phyloP scores from a whole-genome alignment of 75 land plant species.

The Picea sitchensis region DNA sequence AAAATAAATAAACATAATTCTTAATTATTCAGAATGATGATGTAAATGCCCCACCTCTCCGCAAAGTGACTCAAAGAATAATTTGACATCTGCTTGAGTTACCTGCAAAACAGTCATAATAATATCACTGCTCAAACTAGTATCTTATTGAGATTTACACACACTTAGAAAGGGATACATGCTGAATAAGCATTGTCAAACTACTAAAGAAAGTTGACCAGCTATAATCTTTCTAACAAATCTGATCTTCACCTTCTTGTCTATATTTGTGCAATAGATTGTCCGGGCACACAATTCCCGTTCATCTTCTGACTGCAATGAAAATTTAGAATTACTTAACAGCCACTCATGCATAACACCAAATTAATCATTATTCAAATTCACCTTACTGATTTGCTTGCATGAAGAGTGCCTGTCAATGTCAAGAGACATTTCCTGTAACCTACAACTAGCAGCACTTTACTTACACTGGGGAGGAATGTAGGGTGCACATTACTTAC shows the following conservation, averaged over 20 bases:
- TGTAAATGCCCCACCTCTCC: slow-evolving; percentile 64
- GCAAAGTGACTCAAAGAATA: slow-evolving; percentile 87
- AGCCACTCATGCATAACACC: background rate
- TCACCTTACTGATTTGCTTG: background rate
- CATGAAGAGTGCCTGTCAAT: too few species aligned
- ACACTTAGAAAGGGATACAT: too few species aligned
- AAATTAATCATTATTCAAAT: background rate
- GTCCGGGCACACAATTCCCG: slow-evolving; percentile 64
- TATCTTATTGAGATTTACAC: too few species aligned
- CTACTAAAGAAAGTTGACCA: too few species aligned
- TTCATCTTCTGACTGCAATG: slow-evolving; percentile 64
- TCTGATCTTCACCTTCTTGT: slow-evolving; percentile 46
- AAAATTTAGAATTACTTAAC: background rate
- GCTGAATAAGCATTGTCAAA: too few species aligned
- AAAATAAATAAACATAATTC: too few species aligned
- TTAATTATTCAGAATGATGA: too few species aligned
- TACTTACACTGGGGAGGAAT: slow-evolving; percentile 39
- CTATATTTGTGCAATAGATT: slow-evolving; percentile 65
- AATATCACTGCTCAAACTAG: too few species aligned
- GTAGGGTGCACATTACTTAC: slow-evolving; percentile 36
- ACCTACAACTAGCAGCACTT: background rate
- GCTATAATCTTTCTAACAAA: too few species aligned
- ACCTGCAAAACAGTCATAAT: slow-evolving; percentile 35
- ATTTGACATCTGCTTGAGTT: slow-evolving; percentile 84
- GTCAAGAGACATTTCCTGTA: too few species aligned